These are phyloP conservation scores for Austroboletus niveus DNA, from an alignment of 1,284 basidiomycete species.

Conservation along the genomic window DNA sequence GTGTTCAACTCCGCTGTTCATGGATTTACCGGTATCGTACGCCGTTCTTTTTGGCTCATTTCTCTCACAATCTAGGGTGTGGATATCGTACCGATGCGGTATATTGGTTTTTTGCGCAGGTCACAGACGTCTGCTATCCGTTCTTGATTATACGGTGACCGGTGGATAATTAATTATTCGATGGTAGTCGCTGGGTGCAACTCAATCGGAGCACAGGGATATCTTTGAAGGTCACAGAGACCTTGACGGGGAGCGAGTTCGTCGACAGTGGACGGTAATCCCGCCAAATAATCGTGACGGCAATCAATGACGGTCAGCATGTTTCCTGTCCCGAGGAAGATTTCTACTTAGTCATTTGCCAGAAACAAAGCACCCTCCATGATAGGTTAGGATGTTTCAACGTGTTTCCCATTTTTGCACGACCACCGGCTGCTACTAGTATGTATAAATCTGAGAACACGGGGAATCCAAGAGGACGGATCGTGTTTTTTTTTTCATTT, in stretches of 20 bases:
- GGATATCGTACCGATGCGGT: background rate
- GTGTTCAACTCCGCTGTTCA: background rate
- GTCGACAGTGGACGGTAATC: background rate
- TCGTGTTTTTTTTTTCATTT: background rate
- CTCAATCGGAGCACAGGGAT: background rate
- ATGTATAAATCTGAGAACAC: constrained; percentile 2
- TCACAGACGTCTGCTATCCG: no score
- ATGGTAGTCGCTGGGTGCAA: background rate
- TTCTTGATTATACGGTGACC: background rate
- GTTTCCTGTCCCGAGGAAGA: background rate
- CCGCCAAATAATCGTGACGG: constrained; percentile 1
- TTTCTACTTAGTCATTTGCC: background rate
- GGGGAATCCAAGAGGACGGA: background rate
- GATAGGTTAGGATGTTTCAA: constrained; percentile 1
- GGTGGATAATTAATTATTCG: no score
- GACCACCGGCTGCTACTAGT: background rate
- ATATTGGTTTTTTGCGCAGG: no score
- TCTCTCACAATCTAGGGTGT: background rate
- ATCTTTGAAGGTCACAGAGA: background rate
- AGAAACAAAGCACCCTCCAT: background rate
- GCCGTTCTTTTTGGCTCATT: background rate
- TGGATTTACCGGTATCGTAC: background rate
- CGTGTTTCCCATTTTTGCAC: constrained; percentile 4
- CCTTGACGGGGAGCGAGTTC: background rate
- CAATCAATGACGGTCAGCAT: constrained; percentile 1